Evolutionary conservation across 306 rosid species (phyloP).

Genomic region (Begonia peltatifolia): DNA sequence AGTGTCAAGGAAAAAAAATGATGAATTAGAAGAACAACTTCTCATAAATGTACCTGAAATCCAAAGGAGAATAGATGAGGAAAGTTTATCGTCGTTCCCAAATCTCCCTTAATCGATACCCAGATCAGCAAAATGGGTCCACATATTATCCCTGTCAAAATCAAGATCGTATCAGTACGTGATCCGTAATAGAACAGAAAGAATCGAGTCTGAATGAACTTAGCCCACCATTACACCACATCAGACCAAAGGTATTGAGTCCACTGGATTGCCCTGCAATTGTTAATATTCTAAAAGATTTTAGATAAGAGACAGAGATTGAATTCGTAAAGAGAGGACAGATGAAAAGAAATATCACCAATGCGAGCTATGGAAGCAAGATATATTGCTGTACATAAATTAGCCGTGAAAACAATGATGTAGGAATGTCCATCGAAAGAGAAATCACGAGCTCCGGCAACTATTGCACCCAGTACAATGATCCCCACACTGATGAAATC

Average conservation of each 20-base stretch:
- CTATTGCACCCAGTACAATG: constrained; percentile 79
- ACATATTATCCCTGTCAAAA: constrained; percentile 40
- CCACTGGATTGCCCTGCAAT: constrained; percentile 59
- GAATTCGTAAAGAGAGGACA: not conserved
- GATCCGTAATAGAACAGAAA: too few species aligned
- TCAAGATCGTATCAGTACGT: not conserved
- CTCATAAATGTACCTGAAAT: constrained; percentile 42
- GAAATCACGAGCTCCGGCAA: constrained; percentile 90
- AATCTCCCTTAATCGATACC: constrained; percentile 46
- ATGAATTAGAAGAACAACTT: too few species aligned
- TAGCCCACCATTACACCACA: constrained; percentile 80
- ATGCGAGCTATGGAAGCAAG: constrained; percentile 87
- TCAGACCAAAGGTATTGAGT: constrained; percentile 59
- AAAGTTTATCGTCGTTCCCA: constrained; percentile 34
- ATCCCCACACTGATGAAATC: constrained; percentile 89
- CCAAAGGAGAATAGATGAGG: constrained; percentile 35
- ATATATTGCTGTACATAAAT: constrained; percentile 80
- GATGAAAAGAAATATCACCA: constrained; percentile 29
- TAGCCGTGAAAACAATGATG: constrained; percentile 70
- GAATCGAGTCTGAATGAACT: not conserved
- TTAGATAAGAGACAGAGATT: not conserved
- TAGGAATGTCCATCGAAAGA: constrained; percentile 83
- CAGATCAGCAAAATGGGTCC: constrained; percentile 58
- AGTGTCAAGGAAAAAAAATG: too few species aligned
- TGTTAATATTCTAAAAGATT: not conserved